These are phyloP conservation scores for Lignosus rhinocerotis DNA, from an alignment of 1,284 basidiomycete species.

Conservation along the genomic window DNA sequence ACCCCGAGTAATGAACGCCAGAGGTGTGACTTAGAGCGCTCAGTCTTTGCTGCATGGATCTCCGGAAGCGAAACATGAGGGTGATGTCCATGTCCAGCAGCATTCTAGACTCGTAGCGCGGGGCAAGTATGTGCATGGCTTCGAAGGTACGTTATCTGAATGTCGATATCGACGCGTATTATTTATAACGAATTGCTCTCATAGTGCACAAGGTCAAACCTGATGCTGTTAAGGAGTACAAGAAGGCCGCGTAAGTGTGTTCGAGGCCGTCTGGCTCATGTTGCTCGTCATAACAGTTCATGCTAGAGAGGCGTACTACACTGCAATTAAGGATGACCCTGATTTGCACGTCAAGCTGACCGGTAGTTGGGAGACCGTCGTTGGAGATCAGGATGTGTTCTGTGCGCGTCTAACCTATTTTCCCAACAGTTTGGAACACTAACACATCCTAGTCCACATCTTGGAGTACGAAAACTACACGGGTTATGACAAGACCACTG, in stretches of 20 bases:
- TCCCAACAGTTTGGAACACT: not conserved
- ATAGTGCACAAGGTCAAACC: constrained; percentile 85
- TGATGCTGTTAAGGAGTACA: constrained; percentile 77
- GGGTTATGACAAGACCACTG: constrained; percentile 75
- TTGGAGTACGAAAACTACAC: constrained; percentile 89
- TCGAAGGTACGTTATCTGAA: constrained; percentile 65
- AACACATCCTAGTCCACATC: constrained; percentile 57
- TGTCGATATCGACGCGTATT: not conserved
- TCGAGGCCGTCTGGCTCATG: constrained; percentile 2
- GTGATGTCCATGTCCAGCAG: constrained; percentile 74
- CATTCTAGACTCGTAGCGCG: constrained; percentile 85
- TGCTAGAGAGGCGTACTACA: constrained; percentile 77
- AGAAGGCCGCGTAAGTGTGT: constrained; percentile 76
- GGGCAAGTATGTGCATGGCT: constrained; percentile 86
- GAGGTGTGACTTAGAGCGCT: constrained; percentile 17
- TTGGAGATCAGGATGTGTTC: constrained; percentile 88
- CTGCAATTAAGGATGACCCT: constrained; percentile 70
- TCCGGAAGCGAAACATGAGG: constrained; percentile 80
- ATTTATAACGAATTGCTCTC: not conserved
- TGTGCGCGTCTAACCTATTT: constrained; percentile 37
- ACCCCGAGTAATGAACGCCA: constrained; percentile 10
- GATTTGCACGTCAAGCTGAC: constrained; percentile 82
- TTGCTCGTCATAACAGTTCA: constrained; percentile 13
- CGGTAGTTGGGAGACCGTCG: constrained; percentile 87
- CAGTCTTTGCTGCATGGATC: constrained; percentile 68